Evolutionary conservation across 2,329 filamentous ascomycete species (phyloP).

Genomic region (Dendryphion nanum): DNA sequence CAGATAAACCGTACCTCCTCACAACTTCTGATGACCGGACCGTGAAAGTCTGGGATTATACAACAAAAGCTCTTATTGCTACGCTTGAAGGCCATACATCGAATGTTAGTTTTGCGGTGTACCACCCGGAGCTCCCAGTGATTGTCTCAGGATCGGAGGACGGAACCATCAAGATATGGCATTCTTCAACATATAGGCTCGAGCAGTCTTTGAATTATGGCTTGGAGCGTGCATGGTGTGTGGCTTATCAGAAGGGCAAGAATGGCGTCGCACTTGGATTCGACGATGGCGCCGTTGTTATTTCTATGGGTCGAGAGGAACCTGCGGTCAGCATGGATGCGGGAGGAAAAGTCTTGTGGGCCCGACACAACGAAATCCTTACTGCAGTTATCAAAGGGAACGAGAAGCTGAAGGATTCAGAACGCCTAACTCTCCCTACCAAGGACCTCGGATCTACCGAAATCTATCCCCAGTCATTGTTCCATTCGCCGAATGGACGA

Average conservation of each 20-base stretch:
- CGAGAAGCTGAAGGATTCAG: slow-evolving; percentile 85
- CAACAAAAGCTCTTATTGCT: slow-evolving; percentile 93
- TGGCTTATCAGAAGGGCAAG: slow-evolving; percentile 90
- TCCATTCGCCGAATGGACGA: slow-evolving; percentile 93
- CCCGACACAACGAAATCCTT: slow-evolving; percentile 90
- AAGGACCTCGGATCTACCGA: slow-evolving; percentile 97
- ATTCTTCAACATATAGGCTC: slow-evolving; percentile 93
- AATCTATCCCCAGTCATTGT: slow-evolving; percentile 90
- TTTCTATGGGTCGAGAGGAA: slow-evolving; percentile 96
- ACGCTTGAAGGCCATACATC: slow-evolving; percentile 96
- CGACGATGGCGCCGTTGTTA: slow-evolving; percentile 94
- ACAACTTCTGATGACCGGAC: slow-evolving; percentile 96
- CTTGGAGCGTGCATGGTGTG: slow-evolving; percentile 95
- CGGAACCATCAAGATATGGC: slow-evolving; percentile 97
- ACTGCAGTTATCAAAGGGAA: slow-evolving; percentile 93
- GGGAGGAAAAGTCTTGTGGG: slow-evolving; percentile 95
- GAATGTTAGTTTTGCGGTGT: slow-evolving; percentile 97
- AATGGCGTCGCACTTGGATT: slow-evolving; percentile 95
- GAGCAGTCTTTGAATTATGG: slow-evolving; percentile 97
- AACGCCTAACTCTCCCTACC: slow-evolving; percentile 78
- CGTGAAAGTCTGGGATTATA: slow-evolving; percentile 99
- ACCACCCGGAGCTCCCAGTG: slow-evolving; percentile 93
- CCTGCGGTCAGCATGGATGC: slow-evolving; percentile 96
- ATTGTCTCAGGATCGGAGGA: slow-evolving; percentile 98
- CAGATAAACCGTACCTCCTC: slow-evolving; percentile 78